Conservation (phyloP, 257 asterid species). For the Solanum ossicruentum region DNA sequence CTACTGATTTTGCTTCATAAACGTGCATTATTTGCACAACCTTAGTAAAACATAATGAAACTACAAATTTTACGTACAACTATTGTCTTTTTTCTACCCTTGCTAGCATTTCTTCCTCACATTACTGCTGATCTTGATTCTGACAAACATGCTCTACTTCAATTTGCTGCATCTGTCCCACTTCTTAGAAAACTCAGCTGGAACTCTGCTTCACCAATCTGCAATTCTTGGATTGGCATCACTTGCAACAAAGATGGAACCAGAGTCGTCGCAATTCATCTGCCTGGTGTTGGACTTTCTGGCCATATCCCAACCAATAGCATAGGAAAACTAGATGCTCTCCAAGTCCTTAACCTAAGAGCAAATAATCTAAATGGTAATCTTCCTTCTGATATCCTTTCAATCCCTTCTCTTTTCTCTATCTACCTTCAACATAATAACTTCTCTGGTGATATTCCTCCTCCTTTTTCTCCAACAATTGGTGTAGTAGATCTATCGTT, state of each 20-base stretch:
- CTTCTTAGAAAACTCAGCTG: conserved; percentile 60
- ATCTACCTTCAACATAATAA: conserved; percentile 63
- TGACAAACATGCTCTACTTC: conserved; percentile 52
- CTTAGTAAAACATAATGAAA: conserved; percentile 26
- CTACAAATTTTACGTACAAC: conserved; percentile 7
- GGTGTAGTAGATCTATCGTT: conserved; percentile 49
- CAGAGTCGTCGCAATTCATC: conserved; percentile 49
- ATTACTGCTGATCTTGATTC: conserved; percentile 37
- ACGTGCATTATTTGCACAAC: background rate
- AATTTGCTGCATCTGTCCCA: conserved; percentile 46
- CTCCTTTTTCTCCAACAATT: conserved; percentile 30
- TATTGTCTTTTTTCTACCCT: conserved; percentile 12
- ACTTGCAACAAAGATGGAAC: conserved; percentile 39
- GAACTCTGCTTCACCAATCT: conserved; percentile 26
- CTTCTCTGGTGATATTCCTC: conserved; percentile 58
- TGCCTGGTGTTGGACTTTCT: conserved; percentile 65
- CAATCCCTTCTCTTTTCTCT: conserved; percentile 50
- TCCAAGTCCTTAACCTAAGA: conserved; percentile 54
- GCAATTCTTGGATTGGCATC: conserved; percentile 74
- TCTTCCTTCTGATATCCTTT: conserved; percentile 51
- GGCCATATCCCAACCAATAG: conserved; percentile 53
- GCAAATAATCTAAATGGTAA: conserved; percentile 54
- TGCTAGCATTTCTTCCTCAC: conserved; percentile 9
- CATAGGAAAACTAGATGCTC: conserved; percentile 49
- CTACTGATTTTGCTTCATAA: background rate